A percentile compares a stretch with the other conserved stretches of the same genome.
phyloP scores from a whole-genome alignment of 1,139 yeast species.

The Pneumocystis carinii region DNA sequence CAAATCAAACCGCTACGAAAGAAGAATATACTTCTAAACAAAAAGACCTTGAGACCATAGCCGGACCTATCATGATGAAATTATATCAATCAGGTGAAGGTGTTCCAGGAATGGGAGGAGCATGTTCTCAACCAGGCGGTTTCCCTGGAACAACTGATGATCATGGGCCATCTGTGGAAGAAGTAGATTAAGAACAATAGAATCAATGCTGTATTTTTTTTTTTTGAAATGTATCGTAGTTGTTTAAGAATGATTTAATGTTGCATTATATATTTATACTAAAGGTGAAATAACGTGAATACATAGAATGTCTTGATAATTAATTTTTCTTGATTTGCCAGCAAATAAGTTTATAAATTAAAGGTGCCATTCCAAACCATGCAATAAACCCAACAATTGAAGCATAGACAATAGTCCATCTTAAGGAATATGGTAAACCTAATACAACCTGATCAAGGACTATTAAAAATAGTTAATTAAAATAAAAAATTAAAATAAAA shows the following conservation, averaged over 20 bases:
- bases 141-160: slow-evolving; percentile 23
- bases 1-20: slow-evolving; percentile 71
- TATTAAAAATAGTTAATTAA: neutral
- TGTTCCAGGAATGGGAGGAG: slow-evolving; percentile 59
- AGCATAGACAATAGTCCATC: neutral
- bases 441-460: neutral
- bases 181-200: slow-evolving; percentile 49
- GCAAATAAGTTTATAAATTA: neutral
- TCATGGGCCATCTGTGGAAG: slow-evolving; percentile 84
- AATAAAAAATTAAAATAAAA: neutral
- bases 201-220: too few species aligned
- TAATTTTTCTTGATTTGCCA: neutral
- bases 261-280: neutral
- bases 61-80: slow-evolving; percentile 88
- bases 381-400: neutral
- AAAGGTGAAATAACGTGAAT: neutral
- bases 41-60: slow-evolving; percentile 85
- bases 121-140: slow-evolving; percentile 43
- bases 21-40: slow-evolving; percentile 81
- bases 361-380: neutral
- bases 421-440: neutral
- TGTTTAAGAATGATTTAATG: neutral
- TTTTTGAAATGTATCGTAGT: neutral
- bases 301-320: neutral
- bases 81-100: slow-evolving; percentile 56